phyloP scores from a whole-genome alignment of 352 stramenopile species.

The Phytophthora macrochlamydospora region DNA sequence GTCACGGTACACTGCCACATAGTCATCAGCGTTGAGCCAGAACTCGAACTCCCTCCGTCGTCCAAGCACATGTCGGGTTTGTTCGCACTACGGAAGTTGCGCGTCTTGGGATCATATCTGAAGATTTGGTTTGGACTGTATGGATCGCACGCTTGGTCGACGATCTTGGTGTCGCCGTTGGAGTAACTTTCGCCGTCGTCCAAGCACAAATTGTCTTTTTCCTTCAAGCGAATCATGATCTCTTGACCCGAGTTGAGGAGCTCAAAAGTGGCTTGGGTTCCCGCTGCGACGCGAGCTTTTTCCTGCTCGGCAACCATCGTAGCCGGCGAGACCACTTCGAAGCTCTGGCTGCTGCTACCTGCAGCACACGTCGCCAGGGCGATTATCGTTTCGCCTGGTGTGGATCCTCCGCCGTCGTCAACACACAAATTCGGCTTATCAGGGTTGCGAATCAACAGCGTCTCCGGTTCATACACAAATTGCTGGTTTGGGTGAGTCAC shows the following conservation, averaged over 20 bases:
- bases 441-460: too few species aligned
- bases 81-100: slow-evolving; percentile 7
- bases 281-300: slow-evolving; percentile 7
- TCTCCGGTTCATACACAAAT: too few species aligned
- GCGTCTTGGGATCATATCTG: slow-evolving; percentile 25
- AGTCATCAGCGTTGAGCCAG: not conserved
- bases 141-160: slow-evolving; percentile 22
- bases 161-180: slow-evolving; percentile 25
- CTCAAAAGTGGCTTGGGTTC: slow-evolving; percentile 11
- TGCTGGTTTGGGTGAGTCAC: too few species aligned
- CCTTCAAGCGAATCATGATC: slow-evolving; percentile 25
- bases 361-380: too few species aligned
- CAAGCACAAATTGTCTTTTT: slow-evolving; percentile 37
- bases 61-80: slow-evolving; percentile 15
- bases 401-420: too few species aligned
- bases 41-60: slow-evolving; percentile 9
- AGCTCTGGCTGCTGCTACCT: too few species aligned
- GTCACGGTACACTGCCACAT: not conserved
- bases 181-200: slow-evolving; percentile 34
- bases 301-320: not conserved
- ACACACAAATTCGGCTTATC: too few species aligned
- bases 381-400: too few species aligned
- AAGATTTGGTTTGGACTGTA: slow-evolving; percentile 42
- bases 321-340: too few species aligned
- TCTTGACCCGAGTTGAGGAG: slow-evolving; percentile 22